Base-by-base conservation (phyloP, 345 rosid genomes). In the Durio zibethinus region DNA sequence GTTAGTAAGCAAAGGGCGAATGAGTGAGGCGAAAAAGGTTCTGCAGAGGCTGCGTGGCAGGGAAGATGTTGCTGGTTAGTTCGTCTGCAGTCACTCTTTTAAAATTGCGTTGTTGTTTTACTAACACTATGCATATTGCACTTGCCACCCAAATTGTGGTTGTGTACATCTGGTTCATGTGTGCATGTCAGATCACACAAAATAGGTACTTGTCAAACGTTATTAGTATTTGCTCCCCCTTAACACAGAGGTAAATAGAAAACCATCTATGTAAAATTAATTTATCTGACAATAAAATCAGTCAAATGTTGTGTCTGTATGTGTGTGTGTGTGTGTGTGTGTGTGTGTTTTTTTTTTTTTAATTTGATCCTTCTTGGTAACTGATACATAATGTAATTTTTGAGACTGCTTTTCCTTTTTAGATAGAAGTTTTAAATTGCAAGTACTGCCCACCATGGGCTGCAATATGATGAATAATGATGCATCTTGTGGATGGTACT, bases 1-100 rank as follows among this genome's bases (percentile, higher is more conserved):
- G 99, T 93, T 96, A 15, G 95, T 96, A 62, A 96, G 99, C 69
- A 96, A 94, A 85, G 99, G 99, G 76, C 85, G 83, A 77, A 92
- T 96, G 97, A 83, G 75, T 50, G 98, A 96, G 87, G 99, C 99
- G 20, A 96, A 91, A 87, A 78, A 73, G 78, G 98, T 94, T 57
- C 75, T 94, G 80, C 97, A 91, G 87, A 86, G 87, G 83, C 81
- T 96, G 63, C 91, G 94, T 68, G 88, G 92, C 60, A 86, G 90
- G 65, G 97, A 96, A 84, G 97, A 93, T 84, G 99, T 96, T 36
- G 76, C 95, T 16, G 99, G 99, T 96, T 78, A 84, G 92, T 78
- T 75, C 27, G 56, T 78, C 77, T 45, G 29, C 25, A 18, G 16
- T 64, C n/a, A 50, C 29, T 78, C 63, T 73, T 71, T 56, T 25